These are phyloP conservation scores for Suillus americanus DNA, from an alignment of 768 basidiomycete genomes.

Conservation along the genomic window DNA sequence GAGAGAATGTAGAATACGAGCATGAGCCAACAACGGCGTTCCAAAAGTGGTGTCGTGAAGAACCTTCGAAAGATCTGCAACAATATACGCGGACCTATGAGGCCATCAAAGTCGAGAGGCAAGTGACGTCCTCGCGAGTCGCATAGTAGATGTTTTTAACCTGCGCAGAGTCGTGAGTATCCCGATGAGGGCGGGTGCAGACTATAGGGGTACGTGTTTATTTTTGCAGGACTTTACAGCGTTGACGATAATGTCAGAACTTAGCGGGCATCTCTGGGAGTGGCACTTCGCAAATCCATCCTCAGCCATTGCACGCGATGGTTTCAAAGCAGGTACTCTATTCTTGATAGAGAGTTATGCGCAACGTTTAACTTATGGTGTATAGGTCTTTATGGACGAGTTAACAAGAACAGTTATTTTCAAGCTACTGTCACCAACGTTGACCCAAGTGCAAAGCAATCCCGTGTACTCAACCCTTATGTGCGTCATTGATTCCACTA, in stretches of 20 bases:
- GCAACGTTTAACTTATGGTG: background rate
- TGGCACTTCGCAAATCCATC: slow-evolving; percentile 62
- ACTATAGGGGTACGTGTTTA: slow-evolving; percentile 56
- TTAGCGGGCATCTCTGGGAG: slow-evolving; percentile 49
- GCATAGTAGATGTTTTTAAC: background rate
- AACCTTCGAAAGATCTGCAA: slow-evolving; percentile 53
- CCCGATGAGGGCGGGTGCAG: slow-evolving; percentile 55
- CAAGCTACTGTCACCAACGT: slow-evolving; percentile 79
- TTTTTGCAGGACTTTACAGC: background rate
- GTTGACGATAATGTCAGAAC: slow-evolving; percentile 30
- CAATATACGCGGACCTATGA: slow-evolving; percentile 63
- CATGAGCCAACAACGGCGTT: slow-evolving; percentile 37
- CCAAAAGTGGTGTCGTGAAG: slow-evolving; percentile 48
- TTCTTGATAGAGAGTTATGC: background rate
- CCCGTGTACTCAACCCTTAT: slow-evolving; percentile 63
- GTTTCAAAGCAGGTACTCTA: slow-evolving; percentile 49
- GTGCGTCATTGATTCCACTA: slow-evolving; percentile 36
- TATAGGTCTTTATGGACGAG: slow-evolving; percentile 58
- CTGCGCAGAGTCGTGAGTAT: slow-evolving; percentile 55
- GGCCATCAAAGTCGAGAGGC: slow-evolving; percentile 58
- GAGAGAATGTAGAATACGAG: slow-evolving; percentile 30
- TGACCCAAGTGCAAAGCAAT: slow-evolving; percentile 77
- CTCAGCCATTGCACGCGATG: slow-evolving; percentile 52
- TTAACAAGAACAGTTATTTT: slow-evolving; percentile 57
- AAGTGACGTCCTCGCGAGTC: slow-evolving; percentile 24